These are phyloP conservation scores for Cytidiella melzeri DNA, from an alignment of 768 basidiomycete genomes.

Conservation along the genomic window DNA sequence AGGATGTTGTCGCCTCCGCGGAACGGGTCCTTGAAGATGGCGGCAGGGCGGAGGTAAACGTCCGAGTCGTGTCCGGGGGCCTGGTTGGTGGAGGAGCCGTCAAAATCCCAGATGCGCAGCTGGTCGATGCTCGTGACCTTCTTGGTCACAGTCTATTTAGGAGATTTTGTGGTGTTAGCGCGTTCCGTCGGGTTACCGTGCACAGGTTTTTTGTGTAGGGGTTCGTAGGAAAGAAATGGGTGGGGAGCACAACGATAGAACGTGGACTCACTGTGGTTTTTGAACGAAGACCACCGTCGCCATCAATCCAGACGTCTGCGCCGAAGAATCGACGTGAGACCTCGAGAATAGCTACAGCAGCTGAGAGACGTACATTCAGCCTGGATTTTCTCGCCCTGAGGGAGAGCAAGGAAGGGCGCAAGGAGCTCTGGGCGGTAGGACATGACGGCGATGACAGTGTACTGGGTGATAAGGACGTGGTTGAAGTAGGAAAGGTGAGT, in stretches of 20 bases:
- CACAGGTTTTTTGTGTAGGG: slow-evolving; percentile 1
- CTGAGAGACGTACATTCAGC: slow-evolving; percentile 70
- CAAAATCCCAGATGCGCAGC: slow-evolving; percentile 98
- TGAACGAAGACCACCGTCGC: slow-evolving; percentile 87
- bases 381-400: slow-evolving; percentile 89
- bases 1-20: slow-evolving; percentile 97
- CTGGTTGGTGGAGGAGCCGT: slow-evolving; percentile 96
- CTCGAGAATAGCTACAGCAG: slow-evolving; percentile 5
- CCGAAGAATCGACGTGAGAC: slow-evolving; percentile 17
- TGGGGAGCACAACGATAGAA: neutral
- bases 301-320: slow-evolving; percentile 97
- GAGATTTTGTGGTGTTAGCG: slow-evolving; percentile 4
- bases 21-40: slow-evolving; percentile 99
- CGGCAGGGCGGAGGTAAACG: slow-evolving; percentile 93
- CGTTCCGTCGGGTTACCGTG: slow-evolving; percentile 8
- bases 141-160: slow-evolving; percentile 72
- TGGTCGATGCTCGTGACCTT: slow-evolving; percentile 83
- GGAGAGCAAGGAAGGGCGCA: slow-evolving; percentile 81
- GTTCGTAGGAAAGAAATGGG: too few relatives aligned
- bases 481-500: slow-evolving; percentile 6
- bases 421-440: slow-evolving; percentile 79
- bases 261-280: slow-evolving; percentile 78
- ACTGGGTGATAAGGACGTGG: slow-evolving; percentile 6
- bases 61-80: slow-evolving; percentile 95
- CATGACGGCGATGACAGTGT: slow-evolving; percentile 22